Conservation (phyloP, 768 basidiomycete genomes). For the Naematelia aurantialba region DNA sequence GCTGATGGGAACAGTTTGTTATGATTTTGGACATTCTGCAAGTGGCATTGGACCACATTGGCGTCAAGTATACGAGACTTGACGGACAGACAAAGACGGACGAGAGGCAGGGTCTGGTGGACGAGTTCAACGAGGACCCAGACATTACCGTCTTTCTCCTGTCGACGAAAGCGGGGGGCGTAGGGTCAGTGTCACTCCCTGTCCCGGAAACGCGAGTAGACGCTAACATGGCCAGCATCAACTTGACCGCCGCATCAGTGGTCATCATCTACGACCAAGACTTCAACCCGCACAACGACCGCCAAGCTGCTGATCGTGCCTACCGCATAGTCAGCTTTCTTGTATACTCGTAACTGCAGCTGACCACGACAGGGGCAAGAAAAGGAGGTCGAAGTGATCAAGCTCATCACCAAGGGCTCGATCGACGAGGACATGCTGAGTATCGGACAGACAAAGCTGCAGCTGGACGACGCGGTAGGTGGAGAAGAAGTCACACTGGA, state of each 20-base stretch:
- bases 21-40: constrained; percentile 92
- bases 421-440: constrained; percentile 95
- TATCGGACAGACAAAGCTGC: constrained; percentile 83
- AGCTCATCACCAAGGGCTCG: constrained; percentile 82
- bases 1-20: constrained; percentile 65
- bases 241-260: constrained; percentile 89
- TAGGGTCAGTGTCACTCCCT: constrained; percentile 35
- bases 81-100: constrained; percentile 94
- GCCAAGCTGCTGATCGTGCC: constrained; percentile 94
- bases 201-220: not conserved
- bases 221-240: constrained; percentile 61
- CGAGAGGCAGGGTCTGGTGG: constrained; percentile 85
- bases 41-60: constrained; percentile 67
- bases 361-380: constrained; percentile 40
- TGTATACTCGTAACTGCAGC: not conserved
- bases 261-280: constrained; percentile 95
- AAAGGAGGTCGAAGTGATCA: constrained; percentile 87
- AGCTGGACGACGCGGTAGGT: constrained; percentile 89
- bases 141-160: constrained; percentile 83
- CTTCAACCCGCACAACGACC: constrained; percentile 89
- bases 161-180: constrained; percentile 75
- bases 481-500: constrained; percentile 62
- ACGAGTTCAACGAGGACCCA: constrained; percentile 87
- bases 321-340: constrained; percentile 69
- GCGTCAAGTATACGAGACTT: constrained; percentile 72